Base-by-base conservation (phyloP, 2,329 filamentous ascomycete genomes). In the Exutisphaerella laricina region DNA sequence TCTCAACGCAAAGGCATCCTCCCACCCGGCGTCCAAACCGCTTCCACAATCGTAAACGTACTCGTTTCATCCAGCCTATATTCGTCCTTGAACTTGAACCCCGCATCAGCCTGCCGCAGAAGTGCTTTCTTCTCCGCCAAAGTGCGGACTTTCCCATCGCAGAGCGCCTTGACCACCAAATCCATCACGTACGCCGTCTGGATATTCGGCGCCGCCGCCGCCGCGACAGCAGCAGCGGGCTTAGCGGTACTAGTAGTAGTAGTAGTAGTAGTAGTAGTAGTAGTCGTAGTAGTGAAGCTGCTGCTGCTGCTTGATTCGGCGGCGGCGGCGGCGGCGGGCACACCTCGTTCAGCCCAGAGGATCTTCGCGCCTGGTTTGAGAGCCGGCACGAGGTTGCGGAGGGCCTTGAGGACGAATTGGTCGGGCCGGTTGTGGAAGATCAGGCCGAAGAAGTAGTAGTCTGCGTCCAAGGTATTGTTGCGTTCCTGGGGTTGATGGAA, bases 401-500 rank as follows among this genome's bases (percentile, higher is more conserved):
- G 41, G 30, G 55, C 55, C 28, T 47, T 46, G 10, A 51, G 21
- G 5, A 37, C 37, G 9, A 55, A 38, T 4, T 47, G 30, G 33
- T 56, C 52, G 10, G 54, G 41, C 53, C 51, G 56, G 29, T 58
- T 48, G 46, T 56, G 51, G 16, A 57, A 42, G 34, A 57, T 49
- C 32, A 35, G 32, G 10, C 53, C 39, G 26, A 58, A 46, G 20
- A 57, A 49, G 31, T 57, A 58, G 20, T 62, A 46, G 39, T 63
- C 57, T 9, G 62, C 62, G n/a, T 35, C n/a, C n/a, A n/a, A n/a
- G n/a, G n/a, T 43, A 6, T 36, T 45, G 21, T 59, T 48, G 2
- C 57, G 54, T 35, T 63, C 53, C 5, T 49, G 39, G 1, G 53
- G 45, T n/a, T n/a, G n/a, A n/a, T n/a, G n/a, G 53, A 61, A 62